Percentiles rank a stretch among this genome's conserved stretches.
phyloP scores from a whole-genome alignment of 1,284 basidiomycete species.

The Microbotryum silenes-acaulis region DNA sequence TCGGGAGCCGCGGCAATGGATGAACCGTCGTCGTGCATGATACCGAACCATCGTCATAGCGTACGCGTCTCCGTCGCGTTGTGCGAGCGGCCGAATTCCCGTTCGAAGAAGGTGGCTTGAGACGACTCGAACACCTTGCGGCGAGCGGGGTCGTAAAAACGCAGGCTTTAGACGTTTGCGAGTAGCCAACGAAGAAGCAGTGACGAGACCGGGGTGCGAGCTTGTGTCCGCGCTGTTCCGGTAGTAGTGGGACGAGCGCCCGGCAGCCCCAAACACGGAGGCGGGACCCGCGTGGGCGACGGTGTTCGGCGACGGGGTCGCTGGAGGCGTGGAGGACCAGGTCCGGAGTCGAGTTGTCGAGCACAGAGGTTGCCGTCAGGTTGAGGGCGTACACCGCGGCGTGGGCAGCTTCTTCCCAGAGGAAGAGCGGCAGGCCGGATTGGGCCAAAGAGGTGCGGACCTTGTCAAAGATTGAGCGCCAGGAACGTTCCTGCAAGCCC shows the following conservation, averaged over 20 bases:
- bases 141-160: too few relatives aligned
- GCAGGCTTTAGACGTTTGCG: too few relatives aligned
- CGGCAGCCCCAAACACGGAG: conserved; percentile 3
- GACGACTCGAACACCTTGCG: too few relatives aligned
- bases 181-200: too few relatives aligned
- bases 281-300: background rate
- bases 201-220: background rate
- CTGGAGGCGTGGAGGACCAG: background rate
- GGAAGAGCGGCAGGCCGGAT: background rate
- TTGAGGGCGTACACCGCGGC: conserved; percentile 2
- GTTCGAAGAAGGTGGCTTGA: too few relatives aligned
- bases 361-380: background rate
- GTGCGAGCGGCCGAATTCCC: background rate
- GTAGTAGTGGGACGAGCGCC: background rate
- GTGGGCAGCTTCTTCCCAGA: conserved; percentile 4
- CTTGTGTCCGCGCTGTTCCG: background rate
- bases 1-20: background rate
- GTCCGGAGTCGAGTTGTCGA: background rate
- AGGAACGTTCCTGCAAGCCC: too few relatives aligned
- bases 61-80: background rate
- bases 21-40: background rate
- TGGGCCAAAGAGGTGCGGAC: background rate
- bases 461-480: too few relatives aligned
- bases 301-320: background rate
- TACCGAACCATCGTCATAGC: background rate